phyloP scores from a whole-genome alignment of 352 stramenopile species.

The Blastocystis sp. region DNA sequence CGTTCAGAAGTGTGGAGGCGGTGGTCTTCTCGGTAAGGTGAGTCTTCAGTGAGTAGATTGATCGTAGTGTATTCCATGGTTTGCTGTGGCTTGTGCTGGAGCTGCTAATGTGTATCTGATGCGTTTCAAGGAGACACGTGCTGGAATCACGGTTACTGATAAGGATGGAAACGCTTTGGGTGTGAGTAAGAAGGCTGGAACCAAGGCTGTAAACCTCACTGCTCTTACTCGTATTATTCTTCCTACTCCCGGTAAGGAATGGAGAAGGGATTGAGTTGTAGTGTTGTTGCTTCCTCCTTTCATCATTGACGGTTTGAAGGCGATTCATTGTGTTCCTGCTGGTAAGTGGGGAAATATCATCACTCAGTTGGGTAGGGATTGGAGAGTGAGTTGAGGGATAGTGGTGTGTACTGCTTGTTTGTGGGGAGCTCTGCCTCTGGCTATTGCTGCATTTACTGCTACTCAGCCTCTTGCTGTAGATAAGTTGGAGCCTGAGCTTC shows the following conservation, averaged over 20 bases:
- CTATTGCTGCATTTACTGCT: conserved; percentile 77
- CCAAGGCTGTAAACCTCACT: conserved; percentile 79
- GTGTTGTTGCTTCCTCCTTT: conserved; percentile 68
- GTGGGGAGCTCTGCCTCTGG: conserved; percentile 77
- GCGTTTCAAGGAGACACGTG: conserved; percentile 79
- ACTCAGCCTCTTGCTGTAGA: background rate
- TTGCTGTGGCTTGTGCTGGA: conserved; percentile 81
- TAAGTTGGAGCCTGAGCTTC: conserved; percentile 36
- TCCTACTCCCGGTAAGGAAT: conserved; percentile 79
- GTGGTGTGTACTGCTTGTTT: conserved; percentile 72
- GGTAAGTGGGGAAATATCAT: conserved; percentile 49
- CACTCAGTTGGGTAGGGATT: conserved; percentile 15
- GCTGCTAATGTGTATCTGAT: conserved; percentile 85
- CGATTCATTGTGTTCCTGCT: background rate
- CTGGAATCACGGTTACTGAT: conserved; percentile 63
- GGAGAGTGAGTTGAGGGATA: background rate
- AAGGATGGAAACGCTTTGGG: conserved; percentile 75
- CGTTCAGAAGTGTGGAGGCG: conserved; percentile 73
- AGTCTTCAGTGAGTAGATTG: conserved; percentile 72
- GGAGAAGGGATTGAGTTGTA: background rate
- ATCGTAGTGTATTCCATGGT: conserved; percentile 77
- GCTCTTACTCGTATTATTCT: conserved; percentile 81
- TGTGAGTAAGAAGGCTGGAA: conserved; percentile 76
- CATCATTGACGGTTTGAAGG: conserved; percentile 53
- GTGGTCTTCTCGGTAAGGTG: conserved; percentile 72